phyloP scores from a whole-genome alignment of 1,284 basidiomycete species.

The Trichosporon faecale region DNA sequence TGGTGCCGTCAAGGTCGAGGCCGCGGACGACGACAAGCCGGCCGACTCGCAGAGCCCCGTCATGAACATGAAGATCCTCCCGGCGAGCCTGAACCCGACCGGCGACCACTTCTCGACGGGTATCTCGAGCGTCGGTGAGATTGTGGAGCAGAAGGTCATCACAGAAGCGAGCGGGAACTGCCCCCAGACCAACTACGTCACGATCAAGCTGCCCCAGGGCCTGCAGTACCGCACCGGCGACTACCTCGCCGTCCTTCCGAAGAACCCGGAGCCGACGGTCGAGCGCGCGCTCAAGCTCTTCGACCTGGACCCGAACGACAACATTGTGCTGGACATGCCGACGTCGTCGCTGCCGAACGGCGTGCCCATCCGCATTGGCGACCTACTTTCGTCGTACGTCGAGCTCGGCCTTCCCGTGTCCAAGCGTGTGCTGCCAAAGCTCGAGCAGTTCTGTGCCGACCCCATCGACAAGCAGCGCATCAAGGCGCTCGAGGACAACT shows the following conservation, averaged over 20 bases:
- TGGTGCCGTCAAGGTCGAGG: background rate
- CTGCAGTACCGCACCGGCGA: slow-evolving; percentile 56
- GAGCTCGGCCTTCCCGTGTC: slow-evolving; percentile 51
- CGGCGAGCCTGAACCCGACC: slow-evolving; percentile 11
- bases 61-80: slow-evolving; percentile 12
- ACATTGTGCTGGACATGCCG: slow-evolving; percentile 18
- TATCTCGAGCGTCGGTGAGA: slow-evolving; percentile 19
- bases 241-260: slow-evolving; percentile 54
- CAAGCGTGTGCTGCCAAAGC: slow-evolving; percentile 26
- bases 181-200: slow-evolving; percentile 47
- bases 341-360: slow-evolving; percentile 49
- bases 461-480: slow-evolving; percentile 10
- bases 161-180: slow-evolving; percentile 12
- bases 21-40: slow-evolving; percentile 23
- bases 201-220: slow-evolving; percentile 55
- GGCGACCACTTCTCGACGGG: slow-evolving; percentile 18
- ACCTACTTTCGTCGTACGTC: slow-evolving; percentile 55
- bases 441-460: slow-evolving; percentile 18
- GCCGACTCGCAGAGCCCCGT: background rate
- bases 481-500: slow-evolving; percentile 20
- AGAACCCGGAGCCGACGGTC: slow-evolving; percentile 18
- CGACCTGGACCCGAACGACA: slow-evolving; percentile 27
- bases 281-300: slow-evolving; percentile 20
- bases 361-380: slow-evolving; percentile 49
- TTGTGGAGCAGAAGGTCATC: slow-evolving; percentile 24